phyloP scores from a whole-genome alignment of 768 basidiomycete species.

The Pisolithus tinctorius region DNA sequence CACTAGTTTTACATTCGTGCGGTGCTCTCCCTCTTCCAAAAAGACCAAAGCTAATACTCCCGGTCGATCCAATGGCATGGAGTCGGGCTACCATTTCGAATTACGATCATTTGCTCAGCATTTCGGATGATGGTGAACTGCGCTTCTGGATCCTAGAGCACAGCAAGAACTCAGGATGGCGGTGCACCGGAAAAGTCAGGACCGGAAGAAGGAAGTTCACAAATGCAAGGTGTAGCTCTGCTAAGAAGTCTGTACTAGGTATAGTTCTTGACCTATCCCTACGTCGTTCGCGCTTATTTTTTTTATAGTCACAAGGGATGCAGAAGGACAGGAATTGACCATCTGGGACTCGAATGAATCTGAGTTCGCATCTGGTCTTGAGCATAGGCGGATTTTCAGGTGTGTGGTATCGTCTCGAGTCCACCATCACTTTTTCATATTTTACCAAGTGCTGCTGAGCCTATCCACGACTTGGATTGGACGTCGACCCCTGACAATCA shows the following conservation, averaged over 20 bases:
- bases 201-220: conserved; percentile 62
- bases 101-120: conserved; percentile 73
- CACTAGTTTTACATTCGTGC: conserved; percentile 42
- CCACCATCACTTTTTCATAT: neutral
- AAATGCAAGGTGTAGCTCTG: conserved; percentile 80
- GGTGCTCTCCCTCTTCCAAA: conserved; percentile 46
- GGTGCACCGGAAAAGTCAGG: conserved; percentile 64
- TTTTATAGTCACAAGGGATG: conserved; percentile 48
- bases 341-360: conserved; percentile 97
- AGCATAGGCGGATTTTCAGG: conserved; percentile 61
- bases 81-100: conserved; percentile 40
- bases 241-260: conserved; percentile 90
- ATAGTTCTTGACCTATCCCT: conserved; percentile 18
- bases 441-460: conserved; percentile 34
- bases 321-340: conserved; percentile 71
- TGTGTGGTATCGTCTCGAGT: conserved; percentile 25
- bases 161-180: conserved; percentile 39
- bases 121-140: conserved; percentile 71
- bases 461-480: conserved; percentile 86
- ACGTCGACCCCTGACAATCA: conserved; percentile 84
- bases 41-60: conserved; percentile 50
- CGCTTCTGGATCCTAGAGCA: conserved; percentile 77
- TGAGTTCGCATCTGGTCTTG: conserved; percentile 87
- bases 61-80: conserved; percentile 90
- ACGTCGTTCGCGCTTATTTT: conserved; percentile 5